Percentiles rank a stretch among this genome's conserved stretches.
Evolutionary conservation across 768 basidiomycete genomes (phyloP).

Genomic region (Naganishia vaughanmartiniae): DNA sequence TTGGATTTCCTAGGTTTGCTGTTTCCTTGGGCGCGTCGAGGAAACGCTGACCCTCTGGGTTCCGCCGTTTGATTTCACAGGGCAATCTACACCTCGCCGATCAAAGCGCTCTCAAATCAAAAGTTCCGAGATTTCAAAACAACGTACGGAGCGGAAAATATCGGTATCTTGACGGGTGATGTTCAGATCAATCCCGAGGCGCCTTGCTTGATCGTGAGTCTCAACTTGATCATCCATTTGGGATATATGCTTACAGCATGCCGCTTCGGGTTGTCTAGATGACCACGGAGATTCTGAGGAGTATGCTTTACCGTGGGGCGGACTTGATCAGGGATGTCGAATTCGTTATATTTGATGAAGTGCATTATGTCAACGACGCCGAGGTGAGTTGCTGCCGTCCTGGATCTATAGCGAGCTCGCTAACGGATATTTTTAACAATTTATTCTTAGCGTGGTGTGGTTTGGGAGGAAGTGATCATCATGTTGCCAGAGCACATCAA

Average conservation of each 20-base stretch:
- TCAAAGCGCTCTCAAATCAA: constrained; percentile 97
- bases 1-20: not conserved
- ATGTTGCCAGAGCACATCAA: constrained; percentile 99
- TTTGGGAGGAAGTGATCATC: constrained; percentile 90
- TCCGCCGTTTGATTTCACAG: constrained; percentile 54
- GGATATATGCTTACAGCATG: not conserved
- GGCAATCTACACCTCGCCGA: constrained; percentile 97
- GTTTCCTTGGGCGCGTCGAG: not conserved
- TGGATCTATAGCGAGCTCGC: not conserved
- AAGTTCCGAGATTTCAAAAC: constrained; percentile 99
- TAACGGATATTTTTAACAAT: not conserved
- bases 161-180: constrained; percentile 96
- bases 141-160: constrained; percentile 71
- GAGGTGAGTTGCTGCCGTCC: constrained; percentile 63
- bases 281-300: constrained; percentile 83
- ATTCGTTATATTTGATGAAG: constrained; percentile 99
- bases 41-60: not conserved
- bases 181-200: constrained; percentile 99
- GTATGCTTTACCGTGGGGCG: constrained; percentile 96
- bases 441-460: constrained; percentile 77
- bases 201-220: constrained; percentile 69
- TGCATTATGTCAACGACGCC: constrained; percentile 98
- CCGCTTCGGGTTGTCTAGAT: constrained; percentile 38
- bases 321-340: constrained; percentile 98
- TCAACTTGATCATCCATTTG: not conserved